Base-by-base conservation (phyloP, 768 basidiomycete genomes). In the Leccinum aurantiacum region DNA sequence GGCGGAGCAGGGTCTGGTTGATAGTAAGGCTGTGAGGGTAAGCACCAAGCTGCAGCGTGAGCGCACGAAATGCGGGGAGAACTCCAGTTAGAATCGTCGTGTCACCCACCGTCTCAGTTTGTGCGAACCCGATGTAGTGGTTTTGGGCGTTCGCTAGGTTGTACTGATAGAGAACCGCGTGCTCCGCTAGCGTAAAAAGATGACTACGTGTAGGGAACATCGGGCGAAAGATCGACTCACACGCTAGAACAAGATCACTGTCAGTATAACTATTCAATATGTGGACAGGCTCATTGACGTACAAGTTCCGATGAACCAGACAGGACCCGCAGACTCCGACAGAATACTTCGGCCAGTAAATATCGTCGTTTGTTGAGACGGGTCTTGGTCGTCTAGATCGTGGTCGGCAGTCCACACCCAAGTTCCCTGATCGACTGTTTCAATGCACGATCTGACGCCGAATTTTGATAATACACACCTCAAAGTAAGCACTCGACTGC, bases 331-430 rank as follows among this genome's bases (percentile, higher is more conserved):
- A 4, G 87, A 88, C 69, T 92, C 84, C 0, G 87, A 88, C 29
- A 90, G 77, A 29, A 92, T 82, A 6, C 91, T 91, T 22, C 91
- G 82, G 1, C 88, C 91, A 35, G 80, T 81, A 59, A 74, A 92
- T 19, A 89, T 62, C 1, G 82, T 79, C 46, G 85, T 71, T 61
- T 84, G 83, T n/a, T 41, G 19, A n/a, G 76, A 76, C 31, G 78
- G 66, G 6, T 75, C 73, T 83, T 24, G 88, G n/a, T 41, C 74
- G 60, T 90, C 85, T 6, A 69, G 3, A 33, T 69, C 68, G 64
- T 93, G 91, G 65, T 93, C 91, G 10, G 90, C 89, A 7, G 83
- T 75, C 91, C 91, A 93, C 4, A 90, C 81, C 91, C 90, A 92
- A 15, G 84, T 81, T 4, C 86, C 88, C 86, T 88, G 56, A 38